Conservation (phyloP, 257 asterid species). For the Solanum habrochaites region DNA sequence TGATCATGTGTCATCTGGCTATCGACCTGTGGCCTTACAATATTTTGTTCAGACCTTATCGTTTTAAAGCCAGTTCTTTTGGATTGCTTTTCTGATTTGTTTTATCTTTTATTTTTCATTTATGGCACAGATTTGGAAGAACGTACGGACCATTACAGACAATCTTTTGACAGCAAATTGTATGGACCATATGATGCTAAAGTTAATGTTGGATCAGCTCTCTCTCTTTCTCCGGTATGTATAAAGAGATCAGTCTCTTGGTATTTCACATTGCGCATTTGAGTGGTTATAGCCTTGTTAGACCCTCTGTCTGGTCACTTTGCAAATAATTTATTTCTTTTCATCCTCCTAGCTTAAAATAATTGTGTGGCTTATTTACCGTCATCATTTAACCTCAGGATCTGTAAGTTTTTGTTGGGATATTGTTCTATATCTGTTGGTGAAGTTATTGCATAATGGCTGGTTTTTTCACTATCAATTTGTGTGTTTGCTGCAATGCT, state of each 20-base stretch:
- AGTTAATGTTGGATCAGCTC: constrained; percentile 42
- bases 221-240: constrained; percentile 14
- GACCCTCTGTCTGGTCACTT: background rate
- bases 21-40: background rate
- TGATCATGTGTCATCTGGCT: background rate
- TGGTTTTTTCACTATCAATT: background rate
- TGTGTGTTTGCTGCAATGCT: background rate
- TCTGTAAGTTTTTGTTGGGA: background rate
- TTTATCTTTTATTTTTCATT: constrained; percentile 1
- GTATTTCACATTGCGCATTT: background rate
- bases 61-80: background rate
- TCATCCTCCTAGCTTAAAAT: background rate
- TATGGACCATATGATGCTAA: constrained; percentile 53
- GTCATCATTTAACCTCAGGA: background rate
- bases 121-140: constrained; percentile 38
- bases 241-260: background rate
- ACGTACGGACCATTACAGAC: constrained; percentile 48
- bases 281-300: background rate
- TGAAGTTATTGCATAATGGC: background rate
- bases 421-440: background rate
- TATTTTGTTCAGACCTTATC: background rate
- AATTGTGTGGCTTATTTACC: background rate
- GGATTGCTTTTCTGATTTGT: constrained; percentile 3
- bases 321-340: background rate
- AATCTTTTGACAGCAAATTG: constrained; percentile 54